phyloP scores from a whole-genome alignment of 495 filamentous ascomycete species.

The Platismatia glauca region DNA sequence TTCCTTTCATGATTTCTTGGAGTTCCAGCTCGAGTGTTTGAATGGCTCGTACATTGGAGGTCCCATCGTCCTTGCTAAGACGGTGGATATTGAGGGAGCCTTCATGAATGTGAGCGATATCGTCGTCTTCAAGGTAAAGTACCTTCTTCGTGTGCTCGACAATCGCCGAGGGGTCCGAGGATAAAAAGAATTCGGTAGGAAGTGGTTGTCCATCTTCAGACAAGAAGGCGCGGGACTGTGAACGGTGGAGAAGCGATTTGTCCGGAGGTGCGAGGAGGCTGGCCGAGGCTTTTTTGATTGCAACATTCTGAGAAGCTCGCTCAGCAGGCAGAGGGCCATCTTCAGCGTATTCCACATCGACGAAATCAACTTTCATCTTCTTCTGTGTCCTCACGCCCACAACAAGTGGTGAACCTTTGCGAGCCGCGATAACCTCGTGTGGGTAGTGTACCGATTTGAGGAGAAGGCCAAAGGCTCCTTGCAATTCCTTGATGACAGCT shows the following conservation, averaged over 20 bases:
- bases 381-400: slow-evolving; percentile 89
- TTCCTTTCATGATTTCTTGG: slow-evolving; percentile 99
- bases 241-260: slow-evolving; percentile 94
- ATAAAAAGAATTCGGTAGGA: slow-evolving; percentile 98
- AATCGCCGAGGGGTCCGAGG: slow-evolving; percentile 94
- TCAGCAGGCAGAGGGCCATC: slow-evolving; percentile 83
- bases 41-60: slow-evolving; percentile 91
- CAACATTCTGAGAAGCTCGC: slow-evolving; percentile 90
- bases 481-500: slow-evolving; percentile 94
- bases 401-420: slow-evolving; percentile 94
- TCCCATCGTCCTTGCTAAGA: slow-evolving; percentile 90
- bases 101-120: slow-evolving; percentile 98
- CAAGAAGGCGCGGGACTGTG: slow-evolving; percentile 95
- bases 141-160: slow-evolving; percentile 99
- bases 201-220: slow-evolving; percentile 95
- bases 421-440: slow-evolving; percentile 93
- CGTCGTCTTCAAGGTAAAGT: slow-evolving; percentile 97
- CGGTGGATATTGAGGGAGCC: slow-evolving; percentile 98
- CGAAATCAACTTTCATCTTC: slow-evolving; percentile 99
- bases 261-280: slow-evolving; percentile 80
- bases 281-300: slow-evolving; percentile 80
- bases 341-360: slow-evolving; percentile 93
- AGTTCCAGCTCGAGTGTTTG: slow-evolving; percentile 97
- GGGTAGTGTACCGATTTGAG: slow-evolving; percentile 98
- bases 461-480: slow-evolving; percentile 92